Percentiles rank a stretch among this genome's conserved stretches.
Evolutionary conservation across 2,329 filamentous ascomycete genomes (phyloP).

Genomic region (Myotisia sp.): DNA sequence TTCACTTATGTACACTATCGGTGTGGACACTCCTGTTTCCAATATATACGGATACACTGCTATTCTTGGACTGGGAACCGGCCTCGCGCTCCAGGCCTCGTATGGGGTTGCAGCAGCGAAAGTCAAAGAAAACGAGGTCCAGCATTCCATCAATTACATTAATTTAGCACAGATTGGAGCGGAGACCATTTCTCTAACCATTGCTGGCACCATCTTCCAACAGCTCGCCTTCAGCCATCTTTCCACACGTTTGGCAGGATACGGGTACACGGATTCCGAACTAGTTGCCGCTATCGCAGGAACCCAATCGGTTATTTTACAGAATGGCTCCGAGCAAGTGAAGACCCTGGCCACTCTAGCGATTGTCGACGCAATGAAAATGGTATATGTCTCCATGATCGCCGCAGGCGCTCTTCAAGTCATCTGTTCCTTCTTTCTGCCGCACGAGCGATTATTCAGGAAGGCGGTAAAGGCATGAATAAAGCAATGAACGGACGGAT

Average conservation of each 20-base stretch:
- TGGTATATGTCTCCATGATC: constrained; percentile 20
- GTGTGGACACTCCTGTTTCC: constrained; percentile 9
- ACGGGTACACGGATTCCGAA: constrained; percentile 15
- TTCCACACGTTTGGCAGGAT: constrained; percentile 15
- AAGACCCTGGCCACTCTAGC: constrained; percentile 18
- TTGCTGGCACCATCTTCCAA: constrained; percentile 14
- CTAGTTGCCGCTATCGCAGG: constrained; percentile 22
- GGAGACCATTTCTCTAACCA: constrained; percentile 2
- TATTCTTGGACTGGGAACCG: constrained; percentile 28
- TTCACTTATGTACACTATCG: constrained; percentile 13
- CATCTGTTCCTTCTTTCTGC: constrained; percentile 7
- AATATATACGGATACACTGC: constrained; percentile 21
- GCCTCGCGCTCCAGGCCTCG: constrained; percentile 21
- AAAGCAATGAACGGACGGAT: no score
- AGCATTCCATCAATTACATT: constrained; percentile 28
- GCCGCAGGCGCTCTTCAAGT: constrained; percentile 14
- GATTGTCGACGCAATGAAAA: constrained; percentile 15
- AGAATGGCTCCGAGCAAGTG: constrained; percentile 15
- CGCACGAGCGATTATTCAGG: constrained; percentile 5
- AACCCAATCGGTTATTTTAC: constrained; percentile 21
- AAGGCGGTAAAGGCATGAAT: neutral
- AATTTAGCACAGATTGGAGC: constrained; percentile 19
- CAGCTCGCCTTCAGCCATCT: constrained; percentile 22
- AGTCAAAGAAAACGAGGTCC: constrained; percentile 19
- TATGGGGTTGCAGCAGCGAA: constrained; percentile 28